Percentiles rank a stretch among this genome's conserved stretches.
phyloP scores from a whole-genome alignment of 2,329 filamentous ascomycete genomes.

The Tolypocladium nubicola region DNA sequence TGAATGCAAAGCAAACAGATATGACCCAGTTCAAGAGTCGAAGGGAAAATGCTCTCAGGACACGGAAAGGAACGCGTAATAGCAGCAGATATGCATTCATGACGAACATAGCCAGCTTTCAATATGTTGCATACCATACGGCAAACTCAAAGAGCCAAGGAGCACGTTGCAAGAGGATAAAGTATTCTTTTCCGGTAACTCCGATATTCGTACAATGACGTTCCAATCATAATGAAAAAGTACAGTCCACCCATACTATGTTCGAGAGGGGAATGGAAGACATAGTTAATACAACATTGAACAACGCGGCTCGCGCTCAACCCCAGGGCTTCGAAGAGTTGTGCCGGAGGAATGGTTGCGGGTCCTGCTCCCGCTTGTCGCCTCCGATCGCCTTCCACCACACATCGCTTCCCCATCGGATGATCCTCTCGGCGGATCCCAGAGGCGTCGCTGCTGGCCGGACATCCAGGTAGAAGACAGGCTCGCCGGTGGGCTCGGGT shows the following conservation, averaged over 20 bases:
- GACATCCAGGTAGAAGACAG: conserved; percentile 93
- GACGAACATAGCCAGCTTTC: no score
- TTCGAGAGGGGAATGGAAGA: conserved; percentile 5
- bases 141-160: not conserved
- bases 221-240: conserved; percentile 16
- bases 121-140: no score
- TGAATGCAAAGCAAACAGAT: no score
- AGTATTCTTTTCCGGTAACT: not conserved
- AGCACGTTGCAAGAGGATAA: not conserved
- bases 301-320: not conserved
- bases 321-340: conserved; percentile 9
- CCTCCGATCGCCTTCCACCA: conserved; percentile 87
- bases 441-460: conserved; percentile 77
- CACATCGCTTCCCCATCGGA: conserved; percentile 85
- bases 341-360: conserved; percentile 22
- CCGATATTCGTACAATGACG: not conserved
- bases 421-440: conserved; percentile 68
- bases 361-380: conserved; percentile 41
- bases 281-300: conserved; percentile 2
- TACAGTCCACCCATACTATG: conserved; percentile 11
- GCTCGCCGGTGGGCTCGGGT: conserved; percentile 74
- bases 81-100: no score
- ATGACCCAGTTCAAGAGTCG: no score
- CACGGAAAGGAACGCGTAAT: no score
- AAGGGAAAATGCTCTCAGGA: no score